Percentiles rank a stretch among this genome's conserved stretches.
Conservation (phyloP, 1,284 basidiomycete species). For the Xerocomus amazonicus region DNA sequence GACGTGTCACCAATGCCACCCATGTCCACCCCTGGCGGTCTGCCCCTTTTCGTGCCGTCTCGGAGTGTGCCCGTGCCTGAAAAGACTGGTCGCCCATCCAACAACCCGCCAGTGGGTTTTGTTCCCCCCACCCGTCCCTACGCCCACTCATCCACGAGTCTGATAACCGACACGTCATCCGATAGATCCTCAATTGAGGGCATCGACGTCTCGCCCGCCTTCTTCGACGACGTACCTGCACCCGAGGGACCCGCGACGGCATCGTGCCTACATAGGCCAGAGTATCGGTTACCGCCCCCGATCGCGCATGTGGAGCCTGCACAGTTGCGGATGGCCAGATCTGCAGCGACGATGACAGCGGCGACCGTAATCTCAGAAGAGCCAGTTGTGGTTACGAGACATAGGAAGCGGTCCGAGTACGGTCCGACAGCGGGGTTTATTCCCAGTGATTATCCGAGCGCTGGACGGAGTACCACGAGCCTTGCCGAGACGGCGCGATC, state of each 20-base stretch:
- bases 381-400: not conserved
- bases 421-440: slow-evolving; percentile 33
- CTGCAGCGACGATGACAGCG: not conserved
- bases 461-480: slow-evolving; percentile 11
- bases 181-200: slow-evolving; percentile 24
- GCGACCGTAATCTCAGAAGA: too few relatives aligned
- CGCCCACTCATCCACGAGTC: slow-evolving; percentile 14
- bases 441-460: slow-evolving; percentile 11
- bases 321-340: slow-evolving; percentile 13
- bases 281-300: slow-evolving; percentile 25
- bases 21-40: not conserved
- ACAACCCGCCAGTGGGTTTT: too few relatives aligned
- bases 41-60: slow-evolving; percentile 12
- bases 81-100: slow-evolving; percentile 10
- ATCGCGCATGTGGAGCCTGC: slow-evolving; percentile 29
- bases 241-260: slow-evolving; percentile 54
- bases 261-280: slow-evolving; percentile 31
- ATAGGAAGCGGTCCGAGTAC: slow-evolving; percentile 8
- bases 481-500: slow-evolving; percentile 8
- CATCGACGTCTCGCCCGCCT: slow-evolving; percentile 59
- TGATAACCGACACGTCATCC: too few relatives aligned
- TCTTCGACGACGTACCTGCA: slow-evolving; percentile 54
- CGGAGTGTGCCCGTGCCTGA: slow-evolving; percentile 10
- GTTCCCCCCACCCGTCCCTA: not conserved
- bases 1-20: slow-evolving; percentile 15